Base-by-base conservation (phyloP, 257 asterid species). In the Solanum pimpinellifolium region DNA sequence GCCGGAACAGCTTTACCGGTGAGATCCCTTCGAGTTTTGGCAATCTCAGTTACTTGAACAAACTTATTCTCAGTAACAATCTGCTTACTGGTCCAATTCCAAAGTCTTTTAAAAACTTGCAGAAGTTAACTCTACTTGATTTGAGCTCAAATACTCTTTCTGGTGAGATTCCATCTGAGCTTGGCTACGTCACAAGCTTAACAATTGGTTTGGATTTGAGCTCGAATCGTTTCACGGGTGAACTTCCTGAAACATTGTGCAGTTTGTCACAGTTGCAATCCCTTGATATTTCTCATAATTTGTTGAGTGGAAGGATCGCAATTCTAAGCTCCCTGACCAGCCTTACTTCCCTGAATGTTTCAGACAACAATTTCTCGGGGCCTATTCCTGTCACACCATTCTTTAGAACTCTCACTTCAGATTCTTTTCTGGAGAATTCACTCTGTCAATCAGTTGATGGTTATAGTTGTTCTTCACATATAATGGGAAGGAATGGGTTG, bases 301-400 rank as follows among this genome's bases (percentile, higher is more conserved):
- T 76, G 89, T 75, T 97, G 65, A 83, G 69, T 18, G 99, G 99
- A 33, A 90, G 74, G 87, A 95, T 97, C 37, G 47, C 90, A 2
- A 89, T 95, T 89, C 87, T 97, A 29, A 91, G 96, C 81, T 86
- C 89, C 78, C 93, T 97, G 12, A 92, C 97, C 4, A 97, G 99
- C 87, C 98, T 97, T 86, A 94, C 98, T 27, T 89, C 88, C 89
- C 86, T 97, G 69, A 95, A 97, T 85, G 88, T 94, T 65, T 97
- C 99, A 0, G 93, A 88, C 86, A 97, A 97, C 86, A 94, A 97
- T 90, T 94, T 97, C 89, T 91, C 98, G 0, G 99, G 99, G 37
- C 98, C 98, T 7, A 94, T 93, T 29, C 99, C 99, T 4, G 94
- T 94, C 21, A 90, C 98, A 0, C 98, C 98, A 2, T 95, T 95